Base-by-base conservation (phyloP, 805 yeast species). In the Limtongozyma cylindracea region DNA sequence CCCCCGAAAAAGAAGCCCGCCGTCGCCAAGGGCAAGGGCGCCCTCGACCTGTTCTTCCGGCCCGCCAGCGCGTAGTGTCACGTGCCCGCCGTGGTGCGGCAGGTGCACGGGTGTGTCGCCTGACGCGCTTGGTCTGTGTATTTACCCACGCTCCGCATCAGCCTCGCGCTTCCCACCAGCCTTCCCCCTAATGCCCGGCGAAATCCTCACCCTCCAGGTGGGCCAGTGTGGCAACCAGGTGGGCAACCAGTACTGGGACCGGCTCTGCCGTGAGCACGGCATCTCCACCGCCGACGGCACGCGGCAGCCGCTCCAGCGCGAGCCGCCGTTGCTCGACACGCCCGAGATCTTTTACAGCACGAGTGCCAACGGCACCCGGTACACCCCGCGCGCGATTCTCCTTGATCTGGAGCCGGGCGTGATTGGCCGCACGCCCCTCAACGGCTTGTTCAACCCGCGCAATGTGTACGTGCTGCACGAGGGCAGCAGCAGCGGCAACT, bases 151-250 rank as follows among this genome's bases (percentile, higher is more conserved):
- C 5, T 5, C 15, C 15, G 6, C 6, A 6, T 5, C 15, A 13
- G 15, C 6, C 6, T 13, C n/a, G n/a, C n/a, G n/a, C n/a, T n/a
- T n/a, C n/a, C n/a, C n/a, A 13, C 15, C 6, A 5, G 15, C 15
- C 15, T 6, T 6, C 15, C 15, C 5, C 5, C 15, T 13, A 13
- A 11, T n/a, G 2, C 5, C 5, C 18, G 49, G 82, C 7, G 80
- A 72, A 39, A 62, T 71, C 3, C 52, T 72, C 19, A 68, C 82
- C 2, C 41, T 72, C 8, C 82, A 71, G 33, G 63, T 65, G 8
- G 92, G 93, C 13, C 98, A 88, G 47, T 88, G 98, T 49, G 98
- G 98, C 26, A 88, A 88, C 45, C 96, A 84, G 40, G 69, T 84
- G 1, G 95, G 95, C 13, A 63, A 74, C 25, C 72, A 73, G 41